Evolutionary conservation across 768 basidiomycete species (phyloP), one percentile per base, ranked within the genome.

Genomic region (Lactarius hatsudake): DNA sequence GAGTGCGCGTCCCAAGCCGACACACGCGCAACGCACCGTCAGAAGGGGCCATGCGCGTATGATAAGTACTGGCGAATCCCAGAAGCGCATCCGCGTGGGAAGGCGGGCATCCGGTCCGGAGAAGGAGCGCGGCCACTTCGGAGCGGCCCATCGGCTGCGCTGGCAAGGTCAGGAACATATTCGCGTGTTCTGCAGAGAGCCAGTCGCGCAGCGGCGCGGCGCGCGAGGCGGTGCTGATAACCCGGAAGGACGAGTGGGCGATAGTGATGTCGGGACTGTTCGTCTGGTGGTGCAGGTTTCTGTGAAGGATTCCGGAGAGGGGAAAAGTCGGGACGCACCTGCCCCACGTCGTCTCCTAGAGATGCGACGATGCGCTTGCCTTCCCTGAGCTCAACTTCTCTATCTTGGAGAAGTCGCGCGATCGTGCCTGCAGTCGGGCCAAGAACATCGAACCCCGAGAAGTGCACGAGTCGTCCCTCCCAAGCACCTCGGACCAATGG

Each of bases 151-250:
- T 89, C 1, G 87, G 86, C 70, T 84, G 84, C 53, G 83, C 80
- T 9, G 84, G 82, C 17, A 89, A 73, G 12, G 86, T 75, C 74
- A 88, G 85, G 79, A 89, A 88, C 86, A 88, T 88, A 71, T 88
- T 88, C 30, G 85, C 83, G 72, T 88, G 84, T 71, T 89, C 87
- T 65, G 84, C 83, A 1, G 82, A 79, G 32, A 89, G 80, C 87
- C 87, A 89, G 72, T 88, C 87, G 71, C 85, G 84, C n/a, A 87
- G 76, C n/a, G 84, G 82, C 1, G 84, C 74, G 1, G 86, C 87
- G 71, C 85, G 87, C 45, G 86, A 87, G 6, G 87, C 84, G 0
- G 87, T 88, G 59, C 78, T 79, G 68, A 88, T 84, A 63, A 87
- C 75, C 32, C 87, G 82, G 78, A 88, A 87, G 5, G 87, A 83